phyloP scores from a whole-genome alignment of 129 eudicot species.

The Artemisia argyi region DNA sequence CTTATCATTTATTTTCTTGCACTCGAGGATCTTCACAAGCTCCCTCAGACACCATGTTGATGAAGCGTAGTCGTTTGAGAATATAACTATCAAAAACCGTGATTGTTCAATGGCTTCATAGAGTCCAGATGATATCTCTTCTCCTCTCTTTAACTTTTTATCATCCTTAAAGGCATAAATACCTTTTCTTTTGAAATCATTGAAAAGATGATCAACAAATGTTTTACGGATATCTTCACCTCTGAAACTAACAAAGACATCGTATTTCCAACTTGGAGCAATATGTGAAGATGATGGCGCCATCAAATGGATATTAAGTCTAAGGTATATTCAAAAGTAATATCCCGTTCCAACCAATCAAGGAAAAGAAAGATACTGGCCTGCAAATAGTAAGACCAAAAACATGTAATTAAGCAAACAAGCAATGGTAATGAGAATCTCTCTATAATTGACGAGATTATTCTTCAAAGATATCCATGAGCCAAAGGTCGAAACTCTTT shows the following conservation, averaged over 20 bases:
- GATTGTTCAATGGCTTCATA: slow-evolving; percentile 28
- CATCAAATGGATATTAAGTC: slow-evolving; percentile 8
- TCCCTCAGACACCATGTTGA: slow-evolving; percentile 35
- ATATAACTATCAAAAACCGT: slow-evolving; percentile 26
- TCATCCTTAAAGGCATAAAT: slow-evolving; percentile 29
- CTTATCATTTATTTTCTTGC: slow-evolving; percentile 14
- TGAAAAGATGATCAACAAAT: slow-evolving; percentile 27
- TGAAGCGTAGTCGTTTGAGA: slow-evolving; percentile 28
- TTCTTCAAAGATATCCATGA: neutral
- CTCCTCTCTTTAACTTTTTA: slow-evolving; percentile 21
- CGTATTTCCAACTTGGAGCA: slow-evolving; percentile 24
- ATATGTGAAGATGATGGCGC: slow-evolving; percentile 10
- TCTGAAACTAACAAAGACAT: slow-evolving; percentile 34
- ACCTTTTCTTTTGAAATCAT: slow-evolving; percentile 30
- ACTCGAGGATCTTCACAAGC: slow-evolving; percentile 32
- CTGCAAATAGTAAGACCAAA: slow-evolving; percentile 12
- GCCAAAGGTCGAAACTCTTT: neutral
- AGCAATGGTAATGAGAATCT: too few relatives aligned
- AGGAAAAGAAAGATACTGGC: slow-evolving; percentile 1
- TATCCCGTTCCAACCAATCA: neutral
- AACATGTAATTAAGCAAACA: neutral
- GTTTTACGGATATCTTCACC: slow-evolving; percentile 36
- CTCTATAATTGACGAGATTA: too few relatives aligned
- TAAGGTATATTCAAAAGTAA: neutral
- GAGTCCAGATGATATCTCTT: slow-evolving; percentile 23